Evolutionary conservation across 495 filamentous ascomycete species (phyloP).

Genomic region (Daldinia childiae): DNA sequence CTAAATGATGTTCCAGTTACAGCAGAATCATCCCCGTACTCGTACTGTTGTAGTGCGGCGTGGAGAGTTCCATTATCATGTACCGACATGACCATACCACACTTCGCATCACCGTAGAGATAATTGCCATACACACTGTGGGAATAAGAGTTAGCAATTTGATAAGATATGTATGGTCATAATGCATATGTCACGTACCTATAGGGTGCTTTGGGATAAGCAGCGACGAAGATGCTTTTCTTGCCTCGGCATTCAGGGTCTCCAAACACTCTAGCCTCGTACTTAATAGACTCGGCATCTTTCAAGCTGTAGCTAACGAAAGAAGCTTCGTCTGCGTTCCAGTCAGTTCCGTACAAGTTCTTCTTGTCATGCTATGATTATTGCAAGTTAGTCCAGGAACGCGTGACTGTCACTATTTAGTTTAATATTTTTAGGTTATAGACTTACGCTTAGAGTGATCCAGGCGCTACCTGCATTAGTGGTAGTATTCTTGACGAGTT

Average conservation of each 20-base stretch:
- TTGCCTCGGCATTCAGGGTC: conserved; percentile 59
- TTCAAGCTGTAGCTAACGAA: conserved; percentile 59
- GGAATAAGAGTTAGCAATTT: too few species aligned
- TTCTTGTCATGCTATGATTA: conserved; percentile 47
- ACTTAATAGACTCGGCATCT: conserved; percentile 64
- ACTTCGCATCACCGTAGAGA: conserved; percentile 45
- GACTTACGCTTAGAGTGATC: conserved; percentile 49
- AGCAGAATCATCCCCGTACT: conserved; percentile 43
- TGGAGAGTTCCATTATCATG: conserved; percentile 41
- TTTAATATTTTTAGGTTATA: too few species aligned
- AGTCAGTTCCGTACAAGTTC: conserved; percentile 48
- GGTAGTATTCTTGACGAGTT: conserved; percentile 27
- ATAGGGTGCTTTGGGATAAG: conserved; percentile 41
- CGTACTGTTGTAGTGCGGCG: conserved; percentile 40
- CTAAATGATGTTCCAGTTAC: conserved; percentile 51
- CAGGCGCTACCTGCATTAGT: conserved; percentile 45
- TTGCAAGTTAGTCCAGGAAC: too few species aligned
- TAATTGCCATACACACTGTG: conserved; percentile 45
- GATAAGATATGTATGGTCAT: too few species aligned
- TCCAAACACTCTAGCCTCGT: conserved; percentile 72
- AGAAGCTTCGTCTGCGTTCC: conserved; percentile 35
- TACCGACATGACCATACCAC: conserved; percentile 48
- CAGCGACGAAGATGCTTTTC: conserved; percentile 45
- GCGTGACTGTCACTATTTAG: too few species aligned
- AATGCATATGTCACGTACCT: not conserved